A percentile compares a stretch with the other conserved stretches of the same genome.
These are phyloP conservation scores for Dothiorella sarmentorum DNA, from an alignment of 2,329 filamentous ascomycete species.

Conservation along the genomic window DNA sequence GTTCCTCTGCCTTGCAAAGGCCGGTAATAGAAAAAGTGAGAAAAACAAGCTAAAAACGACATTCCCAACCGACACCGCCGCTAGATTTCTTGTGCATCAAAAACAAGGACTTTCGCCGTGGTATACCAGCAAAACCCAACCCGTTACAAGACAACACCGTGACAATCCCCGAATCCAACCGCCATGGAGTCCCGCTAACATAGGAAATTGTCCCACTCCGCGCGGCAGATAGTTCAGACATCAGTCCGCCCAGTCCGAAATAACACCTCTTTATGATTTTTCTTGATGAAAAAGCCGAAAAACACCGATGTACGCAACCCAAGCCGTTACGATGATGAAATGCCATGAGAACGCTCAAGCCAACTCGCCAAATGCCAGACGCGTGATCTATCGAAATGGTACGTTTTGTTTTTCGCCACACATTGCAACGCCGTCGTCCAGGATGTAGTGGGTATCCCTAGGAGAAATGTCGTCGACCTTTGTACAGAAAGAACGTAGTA, in stretches of 20 bases:
- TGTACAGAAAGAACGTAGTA: slow-evolving; percentile 37
- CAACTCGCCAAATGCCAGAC: slow-evolving; percentile 32
- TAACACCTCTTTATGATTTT: slow-evolving; percentile 20
- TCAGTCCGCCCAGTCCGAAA: slow-evolving; percentile 16
- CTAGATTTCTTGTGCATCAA: slow-evolving; percentile 28
- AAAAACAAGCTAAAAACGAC: slow-evolving; percentile 14
- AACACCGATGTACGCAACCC: slow-evolving; percentile 20
- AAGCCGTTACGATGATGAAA: slow-evolving; percentile 31
- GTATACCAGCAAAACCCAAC: slow-evolving; percentile 34
- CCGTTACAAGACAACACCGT: slow-evolving; percentile 19
- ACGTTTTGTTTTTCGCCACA: slow-evolving; percentile 29
- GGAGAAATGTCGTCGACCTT: slow-evolving; percentile 39
- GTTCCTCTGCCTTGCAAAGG: slow-evolving; percentile 13
- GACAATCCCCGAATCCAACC: slow-evolving; percentile 17
- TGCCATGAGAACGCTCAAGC: slow-evolving; percentile 27
- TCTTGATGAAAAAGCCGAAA: slow-evolving; percentile 16
- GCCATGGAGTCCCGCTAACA: slow-evolving; percentile 29
- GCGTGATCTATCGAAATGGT: slow-evolving; percentile 27
- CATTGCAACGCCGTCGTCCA: slow-evolving; percentile 41
- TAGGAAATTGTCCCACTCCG: slow-evolving; percentile 36
- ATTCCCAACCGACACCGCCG: slow-evolving; percentile 34
- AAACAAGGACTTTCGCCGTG: slow-evolving; percentile 35
- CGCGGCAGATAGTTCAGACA: slow-evolving; percentile 12
- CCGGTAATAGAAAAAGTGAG: slow-evolving; percentile 4
- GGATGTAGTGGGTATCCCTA: slow-evolving; percentile 36